Evolutionary conservation across 768 basidiomycete species (phyloP).

Genomic region (Coprinellus micaceus): DNA sequence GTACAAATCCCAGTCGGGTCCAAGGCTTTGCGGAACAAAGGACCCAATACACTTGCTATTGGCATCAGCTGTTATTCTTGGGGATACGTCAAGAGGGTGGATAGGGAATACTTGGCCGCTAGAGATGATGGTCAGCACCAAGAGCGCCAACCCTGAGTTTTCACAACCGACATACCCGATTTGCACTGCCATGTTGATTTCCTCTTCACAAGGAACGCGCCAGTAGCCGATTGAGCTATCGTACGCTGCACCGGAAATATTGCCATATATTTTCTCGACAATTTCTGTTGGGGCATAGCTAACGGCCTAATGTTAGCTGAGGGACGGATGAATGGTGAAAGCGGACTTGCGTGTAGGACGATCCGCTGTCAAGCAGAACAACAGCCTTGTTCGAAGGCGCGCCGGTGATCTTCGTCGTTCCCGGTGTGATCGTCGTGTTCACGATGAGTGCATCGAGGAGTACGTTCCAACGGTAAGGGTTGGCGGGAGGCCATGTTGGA

Average conservation of each 20-base stretch:
- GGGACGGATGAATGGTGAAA: neutral
- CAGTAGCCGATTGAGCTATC: conserved; percentile 54
- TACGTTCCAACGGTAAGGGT: conserved; percentile 72
- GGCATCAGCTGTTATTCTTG: conserved; percentile 41
- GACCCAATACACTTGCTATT: conserved; percentile 63
- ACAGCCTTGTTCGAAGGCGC: conserved; percentile 73
- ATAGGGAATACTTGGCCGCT: conserved; percentile 75
- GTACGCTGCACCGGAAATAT: conserved; percentile 59
- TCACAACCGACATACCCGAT: conserved; percentile 50
- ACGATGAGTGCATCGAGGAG: conserved; percentile 71
- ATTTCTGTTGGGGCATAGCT: conserved; percentile 70
- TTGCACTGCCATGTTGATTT: conserved; percentile 78
- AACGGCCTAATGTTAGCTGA: conserved; percentile 3
- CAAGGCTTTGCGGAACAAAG: conserved; percentile 62
- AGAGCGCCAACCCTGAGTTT: conserved; percentile 1
- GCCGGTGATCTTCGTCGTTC: conserved; percentile 50
- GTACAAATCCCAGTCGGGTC: conserved; percentile 66
- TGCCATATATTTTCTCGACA: conserved; percentile 66
- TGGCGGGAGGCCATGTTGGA: conserved; percentile 65
- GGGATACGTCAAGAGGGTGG: conserved; percentile 75
- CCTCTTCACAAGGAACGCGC: conserved; percentile 68
- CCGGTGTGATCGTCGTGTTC: conserved; percentile 45
- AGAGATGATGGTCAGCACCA: conserved; percentile 9
- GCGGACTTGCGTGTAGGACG: conserved; percentile 69
- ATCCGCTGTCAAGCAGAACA: conserved; percentile 74